These are phyloP conservation scores for Bruguiera parviflora DNA, from an alignment of 345 rosid genomes.

Conservation along the genomic window DNA sequence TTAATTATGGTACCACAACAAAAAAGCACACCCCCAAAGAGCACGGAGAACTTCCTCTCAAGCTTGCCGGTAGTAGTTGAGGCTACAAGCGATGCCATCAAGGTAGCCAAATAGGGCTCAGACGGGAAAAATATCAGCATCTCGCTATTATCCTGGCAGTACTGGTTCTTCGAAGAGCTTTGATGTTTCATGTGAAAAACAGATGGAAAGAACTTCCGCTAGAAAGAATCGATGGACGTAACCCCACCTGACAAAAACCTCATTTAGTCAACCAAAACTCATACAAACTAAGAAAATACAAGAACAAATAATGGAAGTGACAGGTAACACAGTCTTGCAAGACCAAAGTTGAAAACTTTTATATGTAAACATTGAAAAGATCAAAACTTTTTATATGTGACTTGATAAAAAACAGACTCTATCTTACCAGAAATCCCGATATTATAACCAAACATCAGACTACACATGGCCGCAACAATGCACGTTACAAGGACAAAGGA, in stretches of 20 bases:
- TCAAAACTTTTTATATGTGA: too few species aligned
- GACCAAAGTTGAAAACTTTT: too few species aligned
- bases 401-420: not conserved
- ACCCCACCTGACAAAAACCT: constrained; percentile 66
- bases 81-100: constrained; percentile 73
- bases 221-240: constrained; percentile 74
- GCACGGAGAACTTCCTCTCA: constrained; percentile 80
- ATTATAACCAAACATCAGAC: constrained; percentile 93
- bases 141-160: constrained; percentile 71
- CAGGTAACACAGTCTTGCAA: too few species aligned
- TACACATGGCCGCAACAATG: constrained; percentile 94
- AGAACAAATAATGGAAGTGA: not conserved
- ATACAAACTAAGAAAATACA: not conserved
- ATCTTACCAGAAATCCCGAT: constrained; percentile 83
- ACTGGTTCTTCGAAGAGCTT: constrained; percentile 51
- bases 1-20: constrained; percentile 78
- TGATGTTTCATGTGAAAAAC: constrained; percentile 52
- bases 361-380: too few species aligned
- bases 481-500: constrained; percentile 70
- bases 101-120: constrained; percentile 81
- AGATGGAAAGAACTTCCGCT: constrained; percentile 61
- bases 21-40: constrained; percentile 83
- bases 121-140: constrained; percentile 84
- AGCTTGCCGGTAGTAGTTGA: constrained; percentile 65
- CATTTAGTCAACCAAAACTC: not conserved